Evolutionary conservation across 2,329 filamentous ascomycete species (phyloP), one percentile per base, ranked within the genome.

Genomic region (Aschersonia sp.): DNA sequence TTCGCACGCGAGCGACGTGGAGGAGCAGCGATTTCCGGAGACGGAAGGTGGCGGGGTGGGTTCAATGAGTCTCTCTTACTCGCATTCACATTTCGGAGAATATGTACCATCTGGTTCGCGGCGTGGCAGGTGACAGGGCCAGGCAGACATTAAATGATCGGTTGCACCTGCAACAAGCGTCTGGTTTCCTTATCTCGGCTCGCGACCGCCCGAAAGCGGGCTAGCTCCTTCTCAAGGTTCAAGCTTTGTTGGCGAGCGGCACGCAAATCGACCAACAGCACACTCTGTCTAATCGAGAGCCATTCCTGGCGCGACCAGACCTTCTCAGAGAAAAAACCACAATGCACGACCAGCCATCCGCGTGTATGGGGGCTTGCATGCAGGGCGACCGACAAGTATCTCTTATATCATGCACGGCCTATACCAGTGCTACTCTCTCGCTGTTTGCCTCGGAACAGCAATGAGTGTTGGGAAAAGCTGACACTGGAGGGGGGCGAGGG

Each of bases 21-120:
- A 50, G 44, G 43, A 45, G 41, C 47, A 48, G 44, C 49, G 45
- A 42, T 50, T 50, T 50, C 49, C 49, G 49, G 49, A 50, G 46
- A 49, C 46, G 49, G 49, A 49, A 47, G 49, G 46, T 50, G 49
- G 49, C 49, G 49, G 49, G 47, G 49, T 48, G 47, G 40, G 46
- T 47, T 47, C 43, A 43, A 37, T 37, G 35, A 37, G 35, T 37
- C 35, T 8, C 8, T 8, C 8, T 37, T 8, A 8, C 35, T 37
- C 35, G 8, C 35, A 37, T 12, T 37, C 35, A 37, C 35, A 12
- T 8, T 37, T 37, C 35, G 35, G 35, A 37, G 35, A 37, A 37
- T 37, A 9, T 8, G 35, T 37, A 22, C 35, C 35, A 12, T 37
- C 35, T 37, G 35, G 35, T 12, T 37, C 35, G 8, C 12, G 35